Base-by-base conservation (phyloP, 2,329 filamentous ascomycete species). In the Neocatenulostroma microsporum region DNA sequence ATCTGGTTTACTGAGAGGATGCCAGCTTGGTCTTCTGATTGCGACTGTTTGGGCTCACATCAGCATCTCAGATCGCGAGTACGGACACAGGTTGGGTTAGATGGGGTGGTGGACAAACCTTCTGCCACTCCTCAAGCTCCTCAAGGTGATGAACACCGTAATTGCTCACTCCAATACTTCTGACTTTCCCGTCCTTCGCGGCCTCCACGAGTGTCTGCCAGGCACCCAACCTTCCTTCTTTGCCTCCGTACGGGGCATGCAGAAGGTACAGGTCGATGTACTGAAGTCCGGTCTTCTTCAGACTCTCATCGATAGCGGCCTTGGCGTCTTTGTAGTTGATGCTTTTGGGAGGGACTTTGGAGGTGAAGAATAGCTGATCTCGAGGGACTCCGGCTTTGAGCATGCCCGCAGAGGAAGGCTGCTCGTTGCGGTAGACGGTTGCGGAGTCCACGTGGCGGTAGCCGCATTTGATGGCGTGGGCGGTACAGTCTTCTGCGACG, bases 1-100 rank as follows among this genome's bases (percentile, higher is more conserved):
- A 82, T 86, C 62, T 94, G 88, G 26, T 85, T 87, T 24, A 94
- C 82, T 42, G 80, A 82, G 53, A 94, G 73, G 26, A 84, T 67
- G 17, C 84, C 84, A 4, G 73, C 74, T 47, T 76, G 78, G 8
- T 78, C 80, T 39, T 54, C 39, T 14, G 48, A 33, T 52, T 51
- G 51, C 40, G 47, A 39, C 49, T 54, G 27, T 11, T 9, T 6
- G 27, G 23, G n/a, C n/a, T 9, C n/a, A 27, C 36, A 3, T 21
- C 36, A 14, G 25, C 29, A 13, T 62, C 44, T n/a, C n/a, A n/a
- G n/a, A n/a, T n/a, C n/a, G n/a, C n/a, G n/a, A n/a, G n/a, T n/a
- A n/a, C n/a, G n/a, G n/a, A n/a, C n/a, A n/a, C n/a, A n/a, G n/a
- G n/a, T n/a, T n/a, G n/a, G n/a, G n/a, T n/a, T n/a, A n/a, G 72